Conservation (phyloP, 495 filamentous ascomycete genomes). For the Staphylotrichum longicolle region DNA sequence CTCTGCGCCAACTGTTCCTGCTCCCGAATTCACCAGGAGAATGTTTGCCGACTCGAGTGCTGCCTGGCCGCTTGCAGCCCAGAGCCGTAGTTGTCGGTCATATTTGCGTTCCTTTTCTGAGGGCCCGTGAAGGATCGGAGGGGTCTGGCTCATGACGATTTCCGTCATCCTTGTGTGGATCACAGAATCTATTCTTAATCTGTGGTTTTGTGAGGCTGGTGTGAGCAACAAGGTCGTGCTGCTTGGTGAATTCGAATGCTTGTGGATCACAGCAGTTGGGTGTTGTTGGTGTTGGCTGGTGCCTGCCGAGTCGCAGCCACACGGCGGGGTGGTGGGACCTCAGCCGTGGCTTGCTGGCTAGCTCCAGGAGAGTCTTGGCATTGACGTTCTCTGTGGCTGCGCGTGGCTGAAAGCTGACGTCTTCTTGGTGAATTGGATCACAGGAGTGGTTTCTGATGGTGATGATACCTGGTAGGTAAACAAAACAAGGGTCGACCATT, state of each 20-base stretch:
- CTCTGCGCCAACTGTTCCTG: conserved; percentile 83
- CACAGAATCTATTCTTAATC: background rate
- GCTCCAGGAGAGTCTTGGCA: background rate
- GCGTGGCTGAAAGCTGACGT: background rate
- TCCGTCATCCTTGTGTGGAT: conserved; percentile 44
- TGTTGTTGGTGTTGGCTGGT: conserved; percentile 16
- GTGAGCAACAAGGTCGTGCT: conserved; percentile 1
- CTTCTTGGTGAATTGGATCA: no score
- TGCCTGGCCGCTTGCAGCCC: conserved; percentile 89
- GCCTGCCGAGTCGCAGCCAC: conserved; percentile 18
- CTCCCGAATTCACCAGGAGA: conserved; percentile 78
- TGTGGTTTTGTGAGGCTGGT: background rate
- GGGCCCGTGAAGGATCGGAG: conserved; percentile 58
- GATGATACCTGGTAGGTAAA: no score
- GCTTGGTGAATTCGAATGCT: conserved; percentile 1
- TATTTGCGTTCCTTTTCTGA: conserved; percentile 91
- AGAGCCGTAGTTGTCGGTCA: conserved; percentile 91
- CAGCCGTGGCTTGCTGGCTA: background rate
- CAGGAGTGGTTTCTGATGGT: no score
- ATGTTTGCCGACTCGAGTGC: conserved; percentile 88
- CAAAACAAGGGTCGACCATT: no score
- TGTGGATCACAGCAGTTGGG: conserved; percentile 5
- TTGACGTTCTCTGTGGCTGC: conserved; percentile 2
- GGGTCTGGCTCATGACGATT: conserved; percentile 48
- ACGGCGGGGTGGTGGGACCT: conserved; percentile 15